Evolutionary conservation across 768 basidiomycete genomes (phyloP).

Genomic region (Boletales sp.): DNA sequence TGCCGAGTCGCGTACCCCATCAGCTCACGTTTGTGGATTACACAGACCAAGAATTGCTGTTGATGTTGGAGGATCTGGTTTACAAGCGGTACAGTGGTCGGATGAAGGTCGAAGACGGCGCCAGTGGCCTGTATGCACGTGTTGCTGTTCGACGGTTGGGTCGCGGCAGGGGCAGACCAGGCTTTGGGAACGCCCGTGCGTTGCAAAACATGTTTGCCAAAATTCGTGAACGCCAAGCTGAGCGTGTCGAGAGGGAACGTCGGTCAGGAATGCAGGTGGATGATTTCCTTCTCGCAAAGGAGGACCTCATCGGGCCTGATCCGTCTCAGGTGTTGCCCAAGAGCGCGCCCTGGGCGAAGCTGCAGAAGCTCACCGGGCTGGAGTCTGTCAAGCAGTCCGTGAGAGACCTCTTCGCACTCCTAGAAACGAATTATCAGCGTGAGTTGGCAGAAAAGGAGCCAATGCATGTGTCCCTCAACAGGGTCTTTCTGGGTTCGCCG

Average conservation of each 20-base stretch:
- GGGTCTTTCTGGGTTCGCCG: constrained; percentile 64
- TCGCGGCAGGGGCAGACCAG: constrained; percentile 51
- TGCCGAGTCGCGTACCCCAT: constrained; percentile 64
- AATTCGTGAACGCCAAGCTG: constrained; percentile 52
- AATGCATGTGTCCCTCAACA: constrained; percentile 53
- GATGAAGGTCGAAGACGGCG: constrained; percentile 57
- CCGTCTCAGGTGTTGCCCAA: constrained; percentile 47
- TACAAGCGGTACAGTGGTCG: constrained; percentile 43
- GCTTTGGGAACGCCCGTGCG: constrained; percentile 70
- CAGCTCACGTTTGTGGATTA: constrained; percentile 62
- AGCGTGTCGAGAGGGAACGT: constrained; percentile 43
- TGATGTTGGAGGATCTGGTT: constrained; percentile 50
- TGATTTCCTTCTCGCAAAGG: constrained; percentile 49
- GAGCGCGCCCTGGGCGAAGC: constrained; percentile 49
- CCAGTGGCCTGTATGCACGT: constrained; percentile 52
- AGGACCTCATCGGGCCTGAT: constrained; percentile 66
- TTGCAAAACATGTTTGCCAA: constrained; percentile 48
- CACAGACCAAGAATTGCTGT: constrained; percentile 49
- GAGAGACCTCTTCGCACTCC: constrained; percentile 40
- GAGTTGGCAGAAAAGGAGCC: constrained; percentile 56
- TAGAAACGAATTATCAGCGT: constrained; percentile 56
- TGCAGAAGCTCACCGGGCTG: constrained; percentile 57
- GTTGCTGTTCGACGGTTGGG: constrained; percentile 61
- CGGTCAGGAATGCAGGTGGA: constrained; percentile 39
- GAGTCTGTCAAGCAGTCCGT: constrained; percentile 56